Conservation (phyloP, 1,284 basidiomycete species). For the Microstroma glucosiphilum region DNA sequence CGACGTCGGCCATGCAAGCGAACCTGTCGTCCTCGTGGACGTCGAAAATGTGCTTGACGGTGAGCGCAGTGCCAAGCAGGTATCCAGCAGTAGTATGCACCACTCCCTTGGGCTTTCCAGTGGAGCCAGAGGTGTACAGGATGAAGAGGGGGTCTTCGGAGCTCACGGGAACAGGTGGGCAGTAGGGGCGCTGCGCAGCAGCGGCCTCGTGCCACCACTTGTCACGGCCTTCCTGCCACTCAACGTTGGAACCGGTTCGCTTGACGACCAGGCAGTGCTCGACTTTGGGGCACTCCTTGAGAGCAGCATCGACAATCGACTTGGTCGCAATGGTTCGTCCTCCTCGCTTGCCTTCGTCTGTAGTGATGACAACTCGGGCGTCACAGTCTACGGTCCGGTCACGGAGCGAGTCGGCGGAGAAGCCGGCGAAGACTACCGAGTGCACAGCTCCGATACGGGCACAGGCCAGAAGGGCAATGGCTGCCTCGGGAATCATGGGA, state of each 20-base stretch:
- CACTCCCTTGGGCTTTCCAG: slow-evolving; percentile 94
- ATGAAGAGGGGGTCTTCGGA: slow-evolving; percentile 95
- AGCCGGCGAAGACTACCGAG: slow-evolving; percentile 98
- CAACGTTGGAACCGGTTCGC: slow-evolving; percentile 75
- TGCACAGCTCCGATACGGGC: slow-evolving; percentile 95
- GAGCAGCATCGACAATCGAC: slow-evolving; percentile 80
- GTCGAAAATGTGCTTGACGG: slow-evolving; percentile 96
- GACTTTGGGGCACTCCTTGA: slow-evolving; percentile 76
- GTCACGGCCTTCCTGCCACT: slow-evolving; percentile 80
- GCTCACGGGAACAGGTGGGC: slow-evolving; percentile 77
- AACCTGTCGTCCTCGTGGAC: slow-evolving; percentile 72
- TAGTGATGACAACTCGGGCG: slow-evolving; percentile 84
- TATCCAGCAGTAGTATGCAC: slow-evolving; percentile 93
- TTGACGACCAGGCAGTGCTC: slow-evolving; percentile 86
- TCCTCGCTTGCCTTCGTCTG: slow-evolving; percentile 88
- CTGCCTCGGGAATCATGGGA: slow-evolving; percentile 61
- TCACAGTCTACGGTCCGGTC: slow-evolving; percentile 88
- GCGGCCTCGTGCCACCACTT: slow-evolving; percentile 94
- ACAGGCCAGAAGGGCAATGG: slow-evolving; percentile 91
- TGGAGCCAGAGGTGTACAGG: slow-evolving; percentile 89
- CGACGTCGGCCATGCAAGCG: slow-evolving; percentile 97
- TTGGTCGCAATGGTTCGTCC: slow-evolving; percentile 95
- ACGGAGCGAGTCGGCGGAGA: slow-evolving; percentile 90
- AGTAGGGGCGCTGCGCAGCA: slow-evolving; percentile 76
- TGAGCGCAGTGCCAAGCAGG: slow-evolving; percentile 77